Base-by-base conservation (phyloP, 2,329 filamentous ascomycete species). In the Waltergamsia citrina region DNA sequence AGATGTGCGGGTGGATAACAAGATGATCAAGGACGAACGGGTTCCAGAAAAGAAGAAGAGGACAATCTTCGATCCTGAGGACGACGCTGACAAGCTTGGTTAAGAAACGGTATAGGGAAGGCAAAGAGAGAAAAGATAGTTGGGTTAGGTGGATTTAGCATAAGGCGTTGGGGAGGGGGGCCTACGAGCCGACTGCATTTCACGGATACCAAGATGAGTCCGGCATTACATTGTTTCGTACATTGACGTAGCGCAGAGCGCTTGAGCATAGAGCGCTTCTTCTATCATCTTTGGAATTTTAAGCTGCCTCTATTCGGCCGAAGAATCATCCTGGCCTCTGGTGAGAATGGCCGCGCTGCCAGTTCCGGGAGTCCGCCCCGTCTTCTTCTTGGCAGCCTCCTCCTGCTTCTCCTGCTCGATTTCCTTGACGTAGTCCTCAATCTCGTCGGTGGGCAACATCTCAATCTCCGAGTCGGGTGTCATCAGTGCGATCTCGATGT, bases 351-450 rank as follows among this genome's bases (percentile, higher is more conserved):
- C 74, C 14, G 84, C 78, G 46, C 65, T 78, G 30, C 78, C 79
- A 32, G 72, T 76, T 38, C 78, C 80, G n/a, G 78, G 73, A 41
- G 76, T 74, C 48, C 80, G 71, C 38, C 84, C 82, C 29, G 77
- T 84, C 79, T 94, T 93, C 81, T 94, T 94, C 74, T 87, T 94
- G 26, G 85, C 86, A 17, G 90, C 90, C 69, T 98, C 92, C 62
- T 96, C 92, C 57, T 94, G 88, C 75, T 98, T 98, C 74, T 98
- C 93, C 51, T 88, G 84, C 70, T 98, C 94, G 60, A 98, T 98
- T 62, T 78, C 92, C 78, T 96, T 96, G 54, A 98, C 93, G 54
- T 94, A 95, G 48, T 77, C 76, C 70, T 98, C 92, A 52, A 98
- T 98, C 52, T 94, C 85, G 59, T 96, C 90, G 21, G 90, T 82